A percentile compares a stretch with the other conserved stretches of the same genome.
Evolutionary conservation across 129 eudicot genomes (phyloP).

Genomic region (Oenanthe sinensis): DNA sequence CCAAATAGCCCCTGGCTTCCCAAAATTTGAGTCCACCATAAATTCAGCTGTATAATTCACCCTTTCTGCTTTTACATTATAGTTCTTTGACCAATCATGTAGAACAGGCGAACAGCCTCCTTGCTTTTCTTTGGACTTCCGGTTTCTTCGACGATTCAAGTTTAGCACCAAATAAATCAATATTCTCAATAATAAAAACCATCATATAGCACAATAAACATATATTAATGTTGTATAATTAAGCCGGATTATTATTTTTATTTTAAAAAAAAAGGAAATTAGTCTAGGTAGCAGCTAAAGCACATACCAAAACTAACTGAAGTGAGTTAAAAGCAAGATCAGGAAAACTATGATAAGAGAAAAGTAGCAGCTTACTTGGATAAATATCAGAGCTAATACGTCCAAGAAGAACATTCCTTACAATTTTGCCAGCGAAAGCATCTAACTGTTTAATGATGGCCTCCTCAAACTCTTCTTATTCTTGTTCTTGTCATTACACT

Average conservation of each 20-base stretch:
- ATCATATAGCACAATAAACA: too few species aligned
- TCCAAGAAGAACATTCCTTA: conserved; percentile 54
- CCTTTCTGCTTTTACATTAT: conserved; percentile 41
- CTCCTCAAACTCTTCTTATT: conserved; percentile 51
- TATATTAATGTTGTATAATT: too few species aligned
- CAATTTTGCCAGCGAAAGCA: conserved; percentile 42
- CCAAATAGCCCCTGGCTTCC: conserved; percentile 71
- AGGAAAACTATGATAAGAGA: not conserved
- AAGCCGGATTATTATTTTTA: too few species aligned
- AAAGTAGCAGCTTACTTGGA: conserved; percentile 43
- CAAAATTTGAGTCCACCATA: conserved; percentile 57
- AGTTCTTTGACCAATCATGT: conserved; percentile 68
- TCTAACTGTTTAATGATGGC: conserved; percentile 44
- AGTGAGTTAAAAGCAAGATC: not conserved
- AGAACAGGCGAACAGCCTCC: conserved; percentile 43
- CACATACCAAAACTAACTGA: not conserved
- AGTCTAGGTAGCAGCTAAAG: not conserved
- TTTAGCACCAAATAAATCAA: not conserved
- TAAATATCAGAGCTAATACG: conserved; percentile 67
- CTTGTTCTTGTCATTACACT: conserved; percentile 56
- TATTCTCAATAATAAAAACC: not conserved
- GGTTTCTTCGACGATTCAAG: conserved; percentile 29
- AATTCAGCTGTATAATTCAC: conserved; percentile 62
- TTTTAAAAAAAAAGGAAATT: too few species aligned
- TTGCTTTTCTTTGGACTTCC: conserved; percentile 58